These are phyloP conservation scores for Kuraishia hungarica DNA, from an alignment of 805 yeast genomes.

Conservation along the genomic window DNA sequence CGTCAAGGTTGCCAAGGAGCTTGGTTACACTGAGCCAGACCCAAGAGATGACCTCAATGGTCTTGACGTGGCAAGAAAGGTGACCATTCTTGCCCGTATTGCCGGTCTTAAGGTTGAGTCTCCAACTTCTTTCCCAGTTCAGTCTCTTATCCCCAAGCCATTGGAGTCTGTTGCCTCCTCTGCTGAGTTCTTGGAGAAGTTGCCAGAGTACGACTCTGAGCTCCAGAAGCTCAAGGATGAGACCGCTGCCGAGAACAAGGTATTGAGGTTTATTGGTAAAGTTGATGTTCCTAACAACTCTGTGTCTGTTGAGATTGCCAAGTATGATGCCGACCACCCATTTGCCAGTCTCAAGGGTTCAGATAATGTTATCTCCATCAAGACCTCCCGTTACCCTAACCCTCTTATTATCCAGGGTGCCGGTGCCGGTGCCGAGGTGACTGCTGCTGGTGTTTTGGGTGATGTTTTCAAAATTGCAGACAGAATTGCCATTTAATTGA, in stretches of 20 bases:
- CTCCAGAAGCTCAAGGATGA: slow-evolving; percentile 68
- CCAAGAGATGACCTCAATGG: slow-evolving; percentile 99
- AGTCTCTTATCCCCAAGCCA: slow-evolving; percentile 83
- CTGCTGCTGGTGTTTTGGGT: slow-evolving; percentile 81
- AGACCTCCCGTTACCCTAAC: slow-evolving; percentile 84
- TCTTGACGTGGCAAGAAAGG: slow-evolving; percentile 96
- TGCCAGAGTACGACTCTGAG: slow-evolving; percentile 79
- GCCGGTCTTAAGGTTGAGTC: slow-evolving; percentile 80
- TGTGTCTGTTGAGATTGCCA: slow-evolving; percentile 82
- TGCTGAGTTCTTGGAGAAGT: slow-evolving; percentile 68
- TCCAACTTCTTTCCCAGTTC: slow-evolving; percentile 90
- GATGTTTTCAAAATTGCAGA: slow-evolving; percentile 90
- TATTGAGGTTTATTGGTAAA: slow-evolving; percentile 87
- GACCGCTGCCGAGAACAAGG: slow-evolving; percentile 79
- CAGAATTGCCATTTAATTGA: slow-evolving; percentile 44
- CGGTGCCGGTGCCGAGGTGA: slow-evolving; percentile 73
- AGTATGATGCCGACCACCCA: slow-evolving; percentile 85
- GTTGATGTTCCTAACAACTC: slow-evolving; percentile 66
- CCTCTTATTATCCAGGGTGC: slow-evolving; percentile 98
- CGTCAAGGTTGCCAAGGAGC: slow-evolving; percentile 76
- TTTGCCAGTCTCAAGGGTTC: slow-evolving; percentile 94
- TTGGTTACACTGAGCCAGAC: slow-evolving; percentile 98
- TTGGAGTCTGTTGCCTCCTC: slow-evolving; percentile 68
- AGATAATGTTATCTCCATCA: slow-evolving; percentile 89
- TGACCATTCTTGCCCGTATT: slow-evolving; percentile 89